Base-by-base conservation (phyloP, 2,329 filamentous ascomycete species). In the Phyllosticta capitalensis region DNA sequence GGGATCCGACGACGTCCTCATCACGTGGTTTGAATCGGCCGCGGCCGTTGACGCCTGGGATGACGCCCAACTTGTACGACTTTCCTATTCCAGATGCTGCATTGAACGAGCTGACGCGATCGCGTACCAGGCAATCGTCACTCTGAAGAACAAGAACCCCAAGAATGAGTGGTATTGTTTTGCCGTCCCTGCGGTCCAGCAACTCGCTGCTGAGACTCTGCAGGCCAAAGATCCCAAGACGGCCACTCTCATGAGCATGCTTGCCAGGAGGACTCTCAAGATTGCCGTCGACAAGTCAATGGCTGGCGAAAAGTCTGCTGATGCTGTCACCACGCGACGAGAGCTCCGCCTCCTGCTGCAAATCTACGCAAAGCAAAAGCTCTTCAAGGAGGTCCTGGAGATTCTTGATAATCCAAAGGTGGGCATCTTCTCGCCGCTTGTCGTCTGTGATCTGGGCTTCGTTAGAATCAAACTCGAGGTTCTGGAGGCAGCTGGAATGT, bases 81-180 rank as follows among this genome's bases (percentile, higher is more conserved):
- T 45, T n/a, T n/a, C 26, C 52, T 22, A 12, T 38, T 54, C 24
- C 1, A 14, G 38, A 51, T 45, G 48, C 26, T 51, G 9, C 38
- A 33, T 55, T 52, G 52, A 9, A 14, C 19, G 48, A 7, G 14
- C 28, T 51, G 20, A 45, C 54, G 53, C 24, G 5, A 3, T 21
- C 19, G 12, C 20, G 21, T 49, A 7, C 24, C 53, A 59, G 58
- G 58, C 58, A 9, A 55, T 59, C 26, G 58, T 59, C 28, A 55
- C 53, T 48, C 17, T 59, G 52, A 59, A 55, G 45, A 59, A 55
- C 45, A 59, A 59, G 48, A 55, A 52, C 19, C 58, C 58, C 21
- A 60, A 60, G 22, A 54, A 60, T 20, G 58, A 60, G 58, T 50
- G 56, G 21, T 60, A 60, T 21, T n/a, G 55, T 20, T 60, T 60